phyloP scores from a whole-genome alignment of 2,329 filamentous ascomycete genomes.

The Incumbomyces lentus region DNA sequence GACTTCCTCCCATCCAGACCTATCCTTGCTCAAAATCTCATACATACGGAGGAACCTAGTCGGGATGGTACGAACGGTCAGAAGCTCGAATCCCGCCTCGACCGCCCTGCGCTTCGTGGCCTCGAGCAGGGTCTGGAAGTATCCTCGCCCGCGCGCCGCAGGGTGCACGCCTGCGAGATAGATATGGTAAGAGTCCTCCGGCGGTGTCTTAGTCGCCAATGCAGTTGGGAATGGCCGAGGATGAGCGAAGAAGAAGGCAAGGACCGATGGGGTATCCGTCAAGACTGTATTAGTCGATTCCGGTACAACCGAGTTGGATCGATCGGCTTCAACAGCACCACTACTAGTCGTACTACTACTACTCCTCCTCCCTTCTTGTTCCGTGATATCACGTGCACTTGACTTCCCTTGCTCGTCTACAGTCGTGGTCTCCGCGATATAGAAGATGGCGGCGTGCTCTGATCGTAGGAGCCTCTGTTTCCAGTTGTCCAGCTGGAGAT shows the following conservation, averaged over 20 bases:
- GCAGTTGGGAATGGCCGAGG: not conserved
- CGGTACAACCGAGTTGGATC: too few species aligned
- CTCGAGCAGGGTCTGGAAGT: not conserved
- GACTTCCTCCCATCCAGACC: not conserved
- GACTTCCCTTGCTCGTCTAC: not conserved
- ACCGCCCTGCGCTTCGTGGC: not conserved
- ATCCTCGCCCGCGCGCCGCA: not conserved
- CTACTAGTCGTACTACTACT: too few species aligned
- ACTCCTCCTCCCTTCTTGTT: too few species aligned
- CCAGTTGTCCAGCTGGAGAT: constrained; percentile 2
- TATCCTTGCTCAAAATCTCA: not conserved
- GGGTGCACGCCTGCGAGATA: constrained; percentile 1
- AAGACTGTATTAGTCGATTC: too few species aligned
- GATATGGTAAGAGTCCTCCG: not conserved
- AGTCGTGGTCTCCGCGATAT: too few species aligned
- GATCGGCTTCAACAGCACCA: too few species aligned
- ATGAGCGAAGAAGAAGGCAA: constrained; percentile 4
- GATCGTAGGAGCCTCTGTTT: not conserved
- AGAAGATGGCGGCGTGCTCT: not conserved
- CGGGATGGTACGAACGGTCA: not conserved
- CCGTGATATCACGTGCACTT: too few species aligned
- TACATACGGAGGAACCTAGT: not conserved
- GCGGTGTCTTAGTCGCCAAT: not conserved
- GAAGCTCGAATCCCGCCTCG: not conserved
- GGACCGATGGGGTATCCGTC: too few species aligned